Evolutionary conservation across 2,329 filamentous ascomycete species (phyloP), one percentile per base, ranked within the genome.

Genomic region (Thermothelomyces thermophilus): DNA sequence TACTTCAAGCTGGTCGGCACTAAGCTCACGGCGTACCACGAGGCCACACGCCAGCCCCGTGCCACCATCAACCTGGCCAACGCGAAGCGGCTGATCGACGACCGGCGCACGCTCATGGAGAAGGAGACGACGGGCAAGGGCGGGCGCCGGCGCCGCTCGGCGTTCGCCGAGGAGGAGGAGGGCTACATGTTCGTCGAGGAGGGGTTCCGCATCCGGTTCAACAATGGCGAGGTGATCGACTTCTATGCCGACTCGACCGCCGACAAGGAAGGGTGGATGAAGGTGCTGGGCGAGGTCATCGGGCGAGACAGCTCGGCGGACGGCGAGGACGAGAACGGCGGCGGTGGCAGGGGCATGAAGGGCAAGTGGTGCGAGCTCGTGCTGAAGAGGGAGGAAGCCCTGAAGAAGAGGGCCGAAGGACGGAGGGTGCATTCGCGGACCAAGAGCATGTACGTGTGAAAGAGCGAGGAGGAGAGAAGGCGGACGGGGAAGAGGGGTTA

Each of bases 131-230:
- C 78, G 13, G 86, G 84, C 50, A 87, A 83, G 64, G 80, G 79
- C 56, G 87, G 89, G 49, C 84, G 82, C 59, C 86, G 93, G 37
- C 86, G 93, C 49, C 90, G 94, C 67, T 96, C 90, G 30, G 93
- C 88, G 10, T 98, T 98, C 67, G 90, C 91, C 1, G 93, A 97
- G 68, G 93, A 98, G 58, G 93, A 98, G 70, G 93, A 98, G 66
- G 93, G 93, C 36, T 98, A 98, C 74, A 95, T 96, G 87, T 98
- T 98, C 66, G 91, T 98, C 46, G 93, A 98, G 68, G 93, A 98
- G 66, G 93, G 93, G 2, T 98, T 98, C 84, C 88, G 93, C 35
- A 95, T 98, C 66, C 89, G 91, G 51, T 98, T 98, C 70, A 94
- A 88, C 66, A 98, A 98, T 63, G 93, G 93, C 54, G 93, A 98